Evolutionary conservation across 768 basidiomycete species (phyloP).

Genomic region (Suillus bovinus): DNA sequence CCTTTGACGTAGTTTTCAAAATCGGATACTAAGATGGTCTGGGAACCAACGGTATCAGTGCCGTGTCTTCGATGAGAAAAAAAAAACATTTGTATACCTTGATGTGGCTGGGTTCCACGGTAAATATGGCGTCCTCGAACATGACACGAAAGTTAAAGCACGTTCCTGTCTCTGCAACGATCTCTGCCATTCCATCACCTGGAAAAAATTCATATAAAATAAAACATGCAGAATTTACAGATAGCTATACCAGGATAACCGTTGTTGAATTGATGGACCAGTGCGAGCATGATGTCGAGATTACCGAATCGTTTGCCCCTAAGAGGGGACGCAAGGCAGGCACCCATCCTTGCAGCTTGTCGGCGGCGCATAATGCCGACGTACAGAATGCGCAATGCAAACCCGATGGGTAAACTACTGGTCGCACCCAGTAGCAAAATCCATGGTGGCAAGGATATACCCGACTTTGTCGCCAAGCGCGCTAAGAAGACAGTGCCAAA

Average conservation of each 20-base stretch:
- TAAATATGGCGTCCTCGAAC: conserved; percentile 48
- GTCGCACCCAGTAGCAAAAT: conserved; percentile 32
- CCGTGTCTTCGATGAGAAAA: background rate
- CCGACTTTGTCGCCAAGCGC: conserved; percentile 16
- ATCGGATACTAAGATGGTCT: conserved; percentile 53
- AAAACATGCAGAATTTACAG: background rate
- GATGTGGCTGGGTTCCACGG: conserved; percentile 53
- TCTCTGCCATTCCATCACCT: conserved; percentile 46
- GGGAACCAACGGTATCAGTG: background rate
- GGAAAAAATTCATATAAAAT: background rate
- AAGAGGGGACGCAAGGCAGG: conserved; percentile 41
- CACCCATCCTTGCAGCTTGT: conserved; percentile 45
- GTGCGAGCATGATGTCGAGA: conserved; percentile 39
- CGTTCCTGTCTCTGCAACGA: conserved; percentile 38
- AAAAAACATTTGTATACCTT: conserved; percentile 32
- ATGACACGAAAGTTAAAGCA: conserved; percentile 47
- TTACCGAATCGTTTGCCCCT: conserved; percentile 46
- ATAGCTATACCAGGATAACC: conserved; percentile 51
- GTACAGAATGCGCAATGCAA: conserved; percentile 31
- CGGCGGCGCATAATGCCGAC: conserved; percentile 30
- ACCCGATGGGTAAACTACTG: conserved; percentile 35
- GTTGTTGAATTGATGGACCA: conserved; percentile 36
- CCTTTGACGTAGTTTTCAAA: conserved; percentile 64
- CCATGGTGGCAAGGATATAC: conserved; percentile 39
- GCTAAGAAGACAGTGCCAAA: conserved; percentile 6